Conservation (phyloP, 805 yeast genomes). For the Lipomyces chichibuensis region DNA sequence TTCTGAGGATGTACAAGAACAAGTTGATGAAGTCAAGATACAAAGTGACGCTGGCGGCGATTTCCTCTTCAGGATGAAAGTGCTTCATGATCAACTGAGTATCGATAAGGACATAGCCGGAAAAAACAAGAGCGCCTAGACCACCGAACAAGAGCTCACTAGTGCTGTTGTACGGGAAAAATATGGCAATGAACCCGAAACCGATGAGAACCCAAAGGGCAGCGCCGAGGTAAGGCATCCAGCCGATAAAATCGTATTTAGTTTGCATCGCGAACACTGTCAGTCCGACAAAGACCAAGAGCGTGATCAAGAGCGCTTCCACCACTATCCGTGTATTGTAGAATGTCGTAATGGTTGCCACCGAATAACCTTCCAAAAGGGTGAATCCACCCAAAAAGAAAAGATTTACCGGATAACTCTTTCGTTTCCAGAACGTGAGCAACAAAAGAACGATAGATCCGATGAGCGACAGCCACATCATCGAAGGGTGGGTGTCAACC, state of each 20-base stretch:
- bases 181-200: slow-evolving; percentile 68
- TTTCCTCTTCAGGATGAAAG: slow-evolving; percentile 79
- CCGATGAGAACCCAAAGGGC: slow-evolving; percentile 71
- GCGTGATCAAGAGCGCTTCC: slow-evolving; percentile 71
- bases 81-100: slow-evolving; percentile 78
- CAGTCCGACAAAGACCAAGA: slow-evolving; percentile 72
- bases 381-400: slow-evolving; percentile 68
- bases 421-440: slow-evolving; percentile 64
- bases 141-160: slow-evolving; percentile 69
- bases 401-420: slow-evolving; percentile 69
- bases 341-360: slow-evolving; percentile 68
- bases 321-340: slow-evolving; percentile 66
- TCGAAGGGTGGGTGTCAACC: slow-evolving; percentile 62
- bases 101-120: slow-evolving; percentile 73
- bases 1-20: slow-evolving; percentile 73
- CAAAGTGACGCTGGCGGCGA: slow-evolving; percentile 74
- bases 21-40: slow-evolving; percentile 83
- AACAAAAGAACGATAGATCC: slow-evolving; percentile 68
- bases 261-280: slow-evolving; percentile 77
- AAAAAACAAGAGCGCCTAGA: slow-evolving; percentile 73
- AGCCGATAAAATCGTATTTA: slow-evolving; percentile 70
- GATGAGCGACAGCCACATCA: slow-evolving; percentile 57
- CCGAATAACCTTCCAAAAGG: slow-evolving; percentile 67
- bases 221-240: slow-evolving; percentile 62
- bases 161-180: slow-evolving; percentile 62